Conservation (phyloP, 768 basidiomycete genomes). For the Lyophyllum semitale region DNA sequence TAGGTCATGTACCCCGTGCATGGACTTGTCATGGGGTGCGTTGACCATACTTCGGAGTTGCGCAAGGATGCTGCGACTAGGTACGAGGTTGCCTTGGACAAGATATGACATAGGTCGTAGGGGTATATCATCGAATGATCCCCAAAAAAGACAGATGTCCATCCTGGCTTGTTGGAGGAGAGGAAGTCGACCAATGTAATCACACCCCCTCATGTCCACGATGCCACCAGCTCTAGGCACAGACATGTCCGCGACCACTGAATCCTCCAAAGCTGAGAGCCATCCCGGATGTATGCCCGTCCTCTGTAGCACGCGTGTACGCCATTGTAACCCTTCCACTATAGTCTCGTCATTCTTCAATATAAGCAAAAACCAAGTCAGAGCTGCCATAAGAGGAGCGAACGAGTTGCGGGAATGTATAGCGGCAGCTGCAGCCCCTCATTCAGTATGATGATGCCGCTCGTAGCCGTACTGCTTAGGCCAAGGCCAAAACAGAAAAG, state of each 20-base stretch:
- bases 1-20: not conserved
- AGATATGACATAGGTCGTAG: not conserved
- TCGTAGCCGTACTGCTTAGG: constrained; percentile 6
- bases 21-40: not conserved
- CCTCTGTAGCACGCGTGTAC: not conserved
- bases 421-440: not conserved
- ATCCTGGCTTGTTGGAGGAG: not conserved
- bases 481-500: constrained; percentile 5
- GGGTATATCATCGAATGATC: not conserved
- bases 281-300: constrained; percentile 11
- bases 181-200: not conserved
- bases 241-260: constrained; percentile 1
- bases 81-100: not conserved
- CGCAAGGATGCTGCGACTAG: not conserved
- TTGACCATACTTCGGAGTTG: not conserved
- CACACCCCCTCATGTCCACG: constrained; percentile 4
- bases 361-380: constrained; percentile 4
- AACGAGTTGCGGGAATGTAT: constrained; percentile 11
- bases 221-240: constrained; percentile 9
- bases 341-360: not conserved
- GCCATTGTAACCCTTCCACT: constrained; percentile 2
- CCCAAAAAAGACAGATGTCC: not conserved
- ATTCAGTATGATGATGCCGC: not conserved
- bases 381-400: constrained; percentile 13
- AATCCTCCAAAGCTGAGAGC: constrained; percentile 9